Base-by-base conservation (phyloP, 371 early-diverging fungal genomes). In the Mucor lusitanicus region DNA sequence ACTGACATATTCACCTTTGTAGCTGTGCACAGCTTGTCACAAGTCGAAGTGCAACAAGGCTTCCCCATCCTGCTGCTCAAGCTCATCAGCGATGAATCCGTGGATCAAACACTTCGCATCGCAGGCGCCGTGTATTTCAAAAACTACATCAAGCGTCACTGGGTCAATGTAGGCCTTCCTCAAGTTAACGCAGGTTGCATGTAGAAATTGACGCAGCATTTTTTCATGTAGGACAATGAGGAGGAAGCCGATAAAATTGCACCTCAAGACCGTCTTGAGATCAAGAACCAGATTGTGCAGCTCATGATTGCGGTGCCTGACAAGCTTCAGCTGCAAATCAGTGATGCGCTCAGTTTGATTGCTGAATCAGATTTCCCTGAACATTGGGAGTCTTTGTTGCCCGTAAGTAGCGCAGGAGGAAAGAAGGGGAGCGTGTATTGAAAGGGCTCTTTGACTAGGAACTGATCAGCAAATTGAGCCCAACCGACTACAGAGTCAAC, bases 121-220 rank as follows among this genome's bases (percentile, higher is more conserved):
- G 89, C 97, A 3, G 93, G 91, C 13, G 88, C 95, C 19, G 75
- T 99, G 39, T 91, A 92, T 69, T 97, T 99, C 78, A 99, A 99
- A 78, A 99, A 99, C 77, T 95, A 89, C 76, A 79, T 97, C 69
- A 92, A 93, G 67, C 88, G 92, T 64, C 76, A 91, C 68, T 99
- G 99, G 99, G 84, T 83, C 35, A 78, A 79, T 72, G 95, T 94
- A 85, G 68, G 75, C 59, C 59, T 28, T 6, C 50, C 9, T 40
- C 27, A 15, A 15, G 27, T 53, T 0, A 19, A 25, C n/a, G 12
- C 37, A 57, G 19, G 12, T 37, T 62, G 32, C 28, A 37, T 19
- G 15, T 28, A 6, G 8, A 15, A 19, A 12, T 46, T 32, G 35
- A 62, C 27, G 3, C 25, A 44, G 23, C 6, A 42, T 37, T 59